Percentiles rank a stretch among this genome's conserved stretches.
Conservation (phyloP, 2,329 filamentous ascomycete species). For the Botrytis tulipae region DNA sequence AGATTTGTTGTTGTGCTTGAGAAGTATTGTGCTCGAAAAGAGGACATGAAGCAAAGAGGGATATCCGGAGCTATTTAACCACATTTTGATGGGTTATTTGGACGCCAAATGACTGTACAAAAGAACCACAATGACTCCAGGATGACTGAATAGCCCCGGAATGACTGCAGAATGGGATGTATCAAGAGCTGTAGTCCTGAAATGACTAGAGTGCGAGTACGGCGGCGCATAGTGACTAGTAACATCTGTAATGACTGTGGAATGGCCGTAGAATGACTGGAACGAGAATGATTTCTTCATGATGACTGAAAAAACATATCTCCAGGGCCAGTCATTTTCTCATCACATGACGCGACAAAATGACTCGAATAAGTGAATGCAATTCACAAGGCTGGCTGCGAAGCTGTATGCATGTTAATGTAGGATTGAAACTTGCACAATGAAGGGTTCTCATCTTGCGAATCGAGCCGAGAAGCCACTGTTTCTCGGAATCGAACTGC, state of each 20-base stretch:
- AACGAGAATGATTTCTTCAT: not conserved
- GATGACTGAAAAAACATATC: not conserved
- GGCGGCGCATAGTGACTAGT: not conserved
- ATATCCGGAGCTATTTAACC: not conserved
- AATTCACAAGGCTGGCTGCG: not conserved
- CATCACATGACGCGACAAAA: not conserved
- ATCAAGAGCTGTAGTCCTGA: not conserved
- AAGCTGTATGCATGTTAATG: not conserved
- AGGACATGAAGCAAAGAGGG: not conserved
- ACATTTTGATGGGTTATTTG: not conserved
- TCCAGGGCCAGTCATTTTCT: not conserved
- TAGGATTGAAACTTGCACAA: fast-evolving
- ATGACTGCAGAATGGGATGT: not conserved
- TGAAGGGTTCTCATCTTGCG: not conserved
- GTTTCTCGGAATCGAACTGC: too few species aligned
- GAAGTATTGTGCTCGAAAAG: not conserved
- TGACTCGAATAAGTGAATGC: not conserved
- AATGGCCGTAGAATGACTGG: not conserved
- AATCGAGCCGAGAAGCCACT: not conserved
- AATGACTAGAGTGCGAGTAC: not conserved
- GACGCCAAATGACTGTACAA: not conserved
- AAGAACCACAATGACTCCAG: not conserved
- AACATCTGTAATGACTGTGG: not conserved
- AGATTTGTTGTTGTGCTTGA: not conserved
- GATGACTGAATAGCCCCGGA: not conserved